Percentiles rank a stretch among this genome's conserved stretches.
These are phyloP conservation scores for Cicer cuneatum DNA, from an alignment of 306 rosid species.

Conservation along the genomic window DNA sequence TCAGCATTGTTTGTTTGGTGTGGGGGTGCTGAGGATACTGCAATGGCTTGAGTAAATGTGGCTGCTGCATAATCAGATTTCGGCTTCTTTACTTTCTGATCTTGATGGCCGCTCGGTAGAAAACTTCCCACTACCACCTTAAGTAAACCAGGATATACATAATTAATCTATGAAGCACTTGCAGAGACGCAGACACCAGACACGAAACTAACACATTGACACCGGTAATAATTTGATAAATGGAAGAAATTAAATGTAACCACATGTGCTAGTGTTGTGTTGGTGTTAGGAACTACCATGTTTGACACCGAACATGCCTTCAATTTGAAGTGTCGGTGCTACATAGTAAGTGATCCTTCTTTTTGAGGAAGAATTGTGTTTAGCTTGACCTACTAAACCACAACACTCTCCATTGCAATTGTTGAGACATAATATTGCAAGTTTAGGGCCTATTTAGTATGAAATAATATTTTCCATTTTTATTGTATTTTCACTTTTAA, in stretches of 20 bases:
- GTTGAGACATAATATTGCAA: neutral
- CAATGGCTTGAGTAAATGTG: slow-evolving; percentile 41
- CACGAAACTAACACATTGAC: too few species aligned
- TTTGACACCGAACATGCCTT: too few species aligned
- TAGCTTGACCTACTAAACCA: neutral
- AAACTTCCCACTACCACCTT: slow-evolving; percentile 92
- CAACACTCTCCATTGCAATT: neutral
- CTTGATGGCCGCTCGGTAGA: slow-evolving; percentile 68
- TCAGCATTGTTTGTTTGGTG: slow-evolving; percentile 55
- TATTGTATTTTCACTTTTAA: neutral
- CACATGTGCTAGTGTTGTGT: too few species aligned
- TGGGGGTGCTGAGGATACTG: slow-evolving; percentile 49
- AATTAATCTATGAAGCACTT: neutral
- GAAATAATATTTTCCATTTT: neutral
- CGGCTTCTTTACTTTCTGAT: slow-evolving; percentile 66
- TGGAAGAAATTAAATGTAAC: too few species aligned
- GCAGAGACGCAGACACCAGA: too few species aligned
- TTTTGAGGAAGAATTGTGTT: neutral
- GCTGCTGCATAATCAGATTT: slow-evolving; percentile 49
- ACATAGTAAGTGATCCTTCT: neutral
- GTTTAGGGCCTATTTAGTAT: neutral
- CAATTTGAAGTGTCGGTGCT: too few species aligned
- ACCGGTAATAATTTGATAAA: too few species aligned
- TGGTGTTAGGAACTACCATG: too few species aligned
- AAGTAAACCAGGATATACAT: slow-evolving; percentile 20